A percentile compares a stretch with the other conserved stretches of the same genome.
phyloP scores from a whole-genome alignment of 2,329 filamentous ascomycete genomes.

The Trichoderma gracile region DNA sequence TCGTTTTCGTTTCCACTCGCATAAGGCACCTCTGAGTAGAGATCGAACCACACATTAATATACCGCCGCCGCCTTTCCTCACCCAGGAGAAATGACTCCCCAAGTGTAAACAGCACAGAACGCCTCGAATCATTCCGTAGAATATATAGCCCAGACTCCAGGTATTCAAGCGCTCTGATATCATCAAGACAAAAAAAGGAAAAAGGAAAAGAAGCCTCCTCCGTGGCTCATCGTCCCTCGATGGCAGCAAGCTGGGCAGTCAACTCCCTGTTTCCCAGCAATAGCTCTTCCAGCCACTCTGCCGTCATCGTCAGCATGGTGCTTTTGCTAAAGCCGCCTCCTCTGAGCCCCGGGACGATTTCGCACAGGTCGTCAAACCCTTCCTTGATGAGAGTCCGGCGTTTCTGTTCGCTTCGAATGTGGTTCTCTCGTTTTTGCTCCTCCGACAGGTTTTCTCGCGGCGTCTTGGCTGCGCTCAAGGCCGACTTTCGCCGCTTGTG shows the following conservation, averaged over 20 bases:
- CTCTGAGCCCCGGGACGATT: slow-evolving; percentile 72
- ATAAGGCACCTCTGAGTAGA: no score
- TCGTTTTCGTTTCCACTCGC: slow-evolving; percentile 5
- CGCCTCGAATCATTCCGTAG: slow-evolving; percentile 16
- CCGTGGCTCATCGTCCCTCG: slow-evolving; percentile 30
- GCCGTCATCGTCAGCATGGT: slow-evolving; percentile 73
- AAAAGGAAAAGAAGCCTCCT: background rate
- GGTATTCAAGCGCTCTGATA: slow-evolving; percentile 5
- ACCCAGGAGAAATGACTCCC: background rate
- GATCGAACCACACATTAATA: slow-evolving; percentile 15
- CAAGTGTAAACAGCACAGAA: background rate
- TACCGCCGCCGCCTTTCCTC: slow-evolving; percentile 5
- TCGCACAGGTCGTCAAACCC: slow-evolving; percentile 79
- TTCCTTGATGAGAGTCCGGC: slow-evolving; percentile 76
- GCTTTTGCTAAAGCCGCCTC: slow-evolving; percentile 80
- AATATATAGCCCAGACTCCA: slow-evolving; percentile 5
- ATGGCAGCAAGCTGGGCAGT: slow-evolving; percentile 51
- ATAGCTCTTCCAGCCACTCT: slow-evolving; percentile 73
- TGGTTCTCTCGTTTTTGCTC: slow-evolving; percentile 84
- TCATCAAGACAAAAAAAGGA: background rate
- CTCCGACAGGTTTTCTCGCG: slow-evolving; percentile 73
- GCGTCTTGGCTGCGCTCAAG: slow-evolving; percentile 45
- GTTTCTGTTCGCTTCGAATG: slow-evolving; percentile 84
- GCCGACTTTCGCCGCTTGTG: slow-evolving; percentile 55
- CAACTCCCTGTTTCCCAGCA: slow-evolving; percentile 66